A percentile compares a stretch with the other conserved stretches of the same genome.
phyloP scores from a whole-genome alignment of 2,329 filamentous ascomycete genomes.

The Stagonosporopsis chrysanthemi region DNA sequence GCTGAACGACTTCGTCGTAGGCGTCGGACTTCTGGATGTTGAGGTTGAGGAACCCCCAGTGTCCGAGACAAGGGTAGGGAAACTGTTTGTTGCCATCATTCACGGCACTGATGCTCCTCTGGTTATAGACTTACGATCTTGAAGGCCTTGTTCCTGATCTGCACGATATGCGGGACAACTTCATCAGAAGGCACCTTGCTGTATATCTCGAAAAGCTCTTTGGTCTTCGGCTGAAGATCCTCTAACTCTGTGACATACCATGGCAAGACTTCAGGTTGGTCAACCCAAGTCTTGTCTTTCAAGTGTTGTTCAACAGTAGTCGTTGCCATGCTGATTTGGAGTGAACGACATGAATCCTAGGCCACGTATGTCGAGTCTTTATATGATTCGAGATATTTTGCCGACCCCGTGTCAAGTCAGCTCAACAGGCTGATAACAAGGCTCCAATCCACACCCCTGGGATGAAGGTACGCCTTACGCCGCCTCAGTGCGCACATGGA shows the following conservation, averaged over 20 bases:
- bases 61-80: constrained; percentile 49
- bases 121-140: constrained; percentile 32
- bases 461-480: constrained; percentile 12
- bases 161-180: constrained; percentile 48
- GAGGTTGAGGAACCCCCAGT: constrained; percentile 48
- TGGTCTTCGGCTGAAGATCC: constrained; percentile 39
- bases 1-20: constrained; percentile 45
- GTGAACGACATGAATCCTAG: not conserved
- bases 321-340: constrained; percentile 20
- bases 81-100: constrained; percentile 26
- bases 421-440: constrained; percentile 7
- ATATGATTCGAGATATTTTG: not conserved
- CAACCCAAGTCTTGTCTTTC: constrained; percentile 28
- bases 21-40: constrained; percentile 33
- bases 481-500: constrained; percentile 1
- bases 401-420: not conserved
- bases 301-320: constrained; percentile 25
- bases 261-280: constrained; percentile 33
- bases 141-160: constrained; percentile 45
- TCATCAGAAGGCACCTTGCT: constrained; percentile 46
- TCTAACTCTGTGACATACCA: constrained; percentile 44
- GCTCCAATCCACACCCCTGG: constrained; percentile 2
- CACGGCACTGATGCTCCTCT: not conserved
- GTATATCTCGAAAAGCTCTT: constrained; percentile 50
- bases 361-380: not conserved